Conservation (phyloP, 2,329 filamentous ascomycete genomes). For the Clarireedia paspali region DNA sequence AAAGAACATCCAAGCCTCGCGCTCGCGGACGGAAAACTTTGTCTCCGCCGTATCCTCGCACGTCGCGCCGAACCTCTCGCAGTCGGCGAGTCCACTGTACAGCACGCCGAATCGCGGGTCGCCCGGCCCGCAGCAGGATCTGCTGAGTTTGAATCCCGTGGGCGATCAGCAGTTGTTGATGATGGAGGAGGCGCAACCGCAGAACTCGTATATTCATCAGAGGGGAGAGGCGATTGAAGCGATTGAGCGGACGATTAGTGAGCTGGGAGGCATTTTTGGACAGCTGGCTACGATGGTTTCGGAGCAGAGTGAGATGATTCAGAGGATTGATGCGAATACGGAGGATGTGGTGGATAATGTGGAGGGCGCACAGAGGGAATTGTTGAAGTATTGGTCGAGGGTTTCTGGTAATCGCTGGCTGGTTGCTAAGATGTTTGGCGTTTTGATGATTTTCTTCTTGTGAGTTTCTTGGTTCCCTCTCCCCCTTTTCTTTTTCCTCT, state of each 20-base stretch:
- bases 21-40: conserved; percentile 91
- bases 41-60: conserved; percentile 82
- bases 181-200: conserved; percentile 85
- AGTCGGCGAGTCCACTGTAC: conserved; percentile 81
- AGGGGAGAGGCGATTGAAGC: conserved; percentile 93
- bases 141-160: conserved; percentile 76
- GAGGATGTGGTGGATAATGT: conserved; percentile 98
- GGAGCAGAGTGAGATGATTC: conserved; percentile 96
- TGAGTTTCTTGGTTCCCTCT: conserved; percentile 31
- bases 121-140: conserved; percentile 58
- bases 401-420: conserved; percentile 95
- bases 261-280: conserved; percentile 86
- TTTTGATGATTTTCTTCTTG: conserved; percentile 90
- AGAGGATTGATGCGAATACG: conserved; percentile 93
- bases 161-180: conserved; percentile 82
- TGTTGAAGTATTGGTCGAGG: conserved; percentile 94
- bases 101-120: conserved; percentile 64
- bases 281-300: conserved; percentile 95
- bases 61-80: conserved; percentile 57
- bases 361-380: conserved; percentile 86
- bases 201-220: conserved; percentile 86
- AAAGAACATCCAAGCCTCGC: conserved; percentile 93
- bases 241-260: conserved; percentile 90
- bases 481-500: neutral
- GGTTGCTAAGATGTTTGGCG: conserved; percentile 79